Conservation (phyloP, 441 rosid genomes). For the Populus hybrid region DNA sequence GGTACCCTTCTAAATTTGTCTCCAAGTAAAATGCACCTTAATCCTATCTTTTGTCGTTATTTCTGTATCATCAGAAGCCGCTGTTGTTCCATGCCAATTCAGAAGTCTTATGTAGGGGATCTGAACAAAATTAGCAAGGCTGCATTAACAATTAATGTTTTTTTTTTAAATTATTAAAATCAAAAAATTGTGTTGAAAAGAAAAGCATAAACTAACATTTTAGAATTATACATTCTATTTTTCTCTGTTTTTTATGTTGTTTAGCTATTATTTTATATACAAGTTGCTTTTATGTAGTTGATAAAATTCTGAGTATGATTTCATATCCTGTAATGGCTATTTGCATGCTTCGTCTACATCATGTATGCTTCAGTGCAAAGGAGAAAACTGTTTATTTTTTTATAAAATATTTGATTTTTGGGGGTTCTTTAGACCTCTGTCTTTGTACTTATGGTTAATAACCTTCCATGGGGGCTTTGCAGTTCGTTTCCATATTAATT, state of each 20-base stretch:
- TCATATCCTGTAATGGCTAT: not conserved
- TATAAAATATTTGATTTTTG: too few species aligned
- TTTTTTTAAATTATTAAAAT: not conserved
- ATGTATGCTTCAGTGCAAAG: not conserved
- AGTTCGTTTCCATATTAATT: not conserved
- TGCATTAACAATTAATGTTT: not conserved
- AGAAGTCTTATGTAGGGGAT: not conserved
- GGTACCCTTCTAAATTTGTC: conserved; percentile 33
- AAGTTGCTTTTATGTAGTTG: not conserved
- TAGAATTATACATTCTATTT: not conserved
- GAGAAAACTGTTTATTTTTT: not conserved
- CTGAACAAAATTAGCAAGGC: not conserved
- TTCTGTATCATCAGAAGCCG: not conserved
- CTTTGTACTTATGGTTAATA: not conserved
- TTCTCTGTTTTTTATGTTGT: not conserved
- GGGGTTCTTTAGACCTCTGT: not conserved
- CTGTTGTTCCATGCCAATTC: not conserved
- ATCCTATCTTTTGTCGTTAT: not conserved
- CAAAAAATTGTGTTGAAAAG: not conserved
- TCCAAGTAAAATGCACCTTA: not conserved
- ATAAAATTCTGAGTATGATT: not conserved
- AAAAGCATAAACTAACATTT: not conserved
- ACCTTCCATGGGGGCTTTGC: not conserved
- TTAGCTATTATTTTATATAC: not conserved
- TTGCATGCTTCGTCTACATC: not conserved